Percentiles rank a stretch among this genome's conserved stretches.
Conservation (phyloP, 768 basidiomycete species). For the Clitopilus hobsonii region DNA sequence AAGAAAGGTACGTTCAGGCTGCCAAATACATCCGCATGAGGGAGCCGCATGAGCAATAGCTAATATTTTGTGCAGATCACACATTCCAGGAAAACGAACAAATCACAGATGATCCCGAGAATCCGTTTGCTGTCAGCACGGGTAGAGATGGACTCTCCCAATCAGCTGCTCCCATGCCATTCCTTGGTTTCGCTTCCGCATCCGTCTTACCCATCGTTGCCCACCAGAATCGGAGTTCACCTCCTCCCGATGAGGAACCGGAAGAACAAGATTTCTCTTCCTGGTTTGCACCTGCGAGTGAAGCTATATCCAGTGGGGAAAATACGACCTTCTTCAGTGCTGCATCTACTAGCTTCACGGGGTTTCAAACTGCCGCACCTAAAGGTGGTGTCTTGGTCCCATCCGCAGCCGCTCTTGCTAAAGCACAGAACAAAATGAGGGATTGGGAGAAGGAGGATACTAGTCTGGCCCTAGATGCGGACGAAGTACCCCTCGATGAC, state of each 20-base stretch:
- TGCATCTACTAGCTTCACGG: background rate
- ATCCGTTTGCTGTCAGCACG: conserved; percentile 28
- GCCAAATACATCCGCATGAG: no score
- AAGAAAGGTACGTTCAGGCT: no score
- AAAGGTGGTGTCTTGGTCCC: conserved; percentile 40
- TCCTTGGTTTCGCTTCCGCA: conserved; percentile 23
- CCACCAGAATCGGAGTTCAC: conserved; percentile 18
- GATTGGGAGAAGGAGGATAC: conserved; percentile 40
- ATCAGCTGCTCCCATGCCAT: background rate
- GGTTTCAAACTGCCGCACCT: conserved; percentile 26
- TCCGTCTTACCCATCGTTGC: conserved; percentile 12
- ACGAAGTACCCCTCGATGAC: no score
- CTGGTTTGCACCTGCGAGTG: conserved; percentile 43
- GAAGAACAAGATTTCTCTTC: conserved; percentile 37
- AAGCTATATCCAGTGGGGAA: conserved; percentile 5
- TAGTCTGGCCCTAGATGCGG: no score
- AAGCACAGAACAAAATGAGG: conserved; percentile 47
- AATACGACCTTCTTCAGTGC: conserved; percentile 4
- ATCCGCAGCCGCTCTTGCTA: conserved; percentile 48
- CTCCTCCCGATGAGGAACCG: conserved; percentile 31
- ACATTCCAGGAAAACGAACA: background rate
- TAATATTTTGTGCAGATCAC: background rate
- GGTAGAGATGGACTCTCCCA: background rate
- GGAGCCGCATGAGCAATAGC: no score
- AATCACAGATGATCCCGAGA: conserved; percentile 35